Evolutionary conservation across 2,329 filamentous ascomycete species (phyloP).

Genomic region (Emmonsia crescens): DNA sequence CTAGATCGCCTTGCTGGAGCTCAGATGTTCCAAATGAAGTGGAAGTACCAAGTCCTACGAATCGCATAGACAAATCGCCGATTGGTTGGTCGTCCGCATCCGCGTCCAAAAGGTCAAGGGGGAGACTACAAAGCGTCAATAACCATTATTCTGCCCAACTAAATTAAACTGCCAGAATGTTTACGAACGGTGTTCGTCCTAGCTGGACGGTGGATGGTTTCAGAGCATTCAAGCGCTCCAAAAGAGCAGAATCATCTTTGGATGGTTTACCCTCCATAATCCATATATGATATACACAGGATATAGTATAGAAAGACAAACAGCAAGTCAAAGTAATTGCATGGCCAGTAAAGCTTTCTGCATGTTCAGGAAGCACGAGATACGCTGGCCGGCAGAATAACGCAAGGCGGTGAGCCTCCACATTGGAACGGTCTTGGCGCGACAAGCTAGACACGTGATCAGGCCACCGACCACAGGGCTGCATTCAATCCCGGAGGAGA

Average conservation of each 20-base stretch:
- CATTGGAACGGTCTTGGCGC: background rate
- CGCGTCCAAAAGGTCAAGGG: background rate
- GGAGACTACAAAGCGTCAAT: slow-evolving; percentile 3
- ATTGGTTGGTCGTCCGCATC: slow-evolving; percentile 3
- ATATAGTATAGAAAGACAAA: background rate
- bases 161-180: slow-evolving; percentile 5
- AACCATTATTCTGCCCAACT: slow-evolving; percentile 5
- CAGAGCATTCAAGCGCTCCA: slow-evolving; percentile 25
- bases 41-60: slow-evolving; percentile 4
- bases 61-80: slow-evolving; percentile 3
- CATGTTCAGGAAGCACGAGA: background rate
- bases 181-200: slow-evolving; percentile 18
- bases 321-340: background rate
- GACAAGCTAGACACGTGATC: background rate
- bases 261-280: slow-evolving; percentile 14
- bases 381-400: slow-evolving; percentile 6
- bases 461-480: background rate
- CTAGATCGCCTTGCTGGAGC: slow-evolving; percentile 1
- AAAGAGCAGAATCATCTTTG: slow-evolving; percentile 19
- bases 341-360: background rate
- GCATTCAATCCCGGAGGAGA: slow-evolving; percentile 25
- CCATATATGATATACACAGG: background rate
- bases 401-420: slow-evolving; percentile 4
- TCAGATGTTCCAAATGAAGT: background rate
- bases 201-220: slow-evolving; percentile 24